Conservation (phyloP, 768 basidiomycete genomes). For the Rubroboletus satanas region DNA sequence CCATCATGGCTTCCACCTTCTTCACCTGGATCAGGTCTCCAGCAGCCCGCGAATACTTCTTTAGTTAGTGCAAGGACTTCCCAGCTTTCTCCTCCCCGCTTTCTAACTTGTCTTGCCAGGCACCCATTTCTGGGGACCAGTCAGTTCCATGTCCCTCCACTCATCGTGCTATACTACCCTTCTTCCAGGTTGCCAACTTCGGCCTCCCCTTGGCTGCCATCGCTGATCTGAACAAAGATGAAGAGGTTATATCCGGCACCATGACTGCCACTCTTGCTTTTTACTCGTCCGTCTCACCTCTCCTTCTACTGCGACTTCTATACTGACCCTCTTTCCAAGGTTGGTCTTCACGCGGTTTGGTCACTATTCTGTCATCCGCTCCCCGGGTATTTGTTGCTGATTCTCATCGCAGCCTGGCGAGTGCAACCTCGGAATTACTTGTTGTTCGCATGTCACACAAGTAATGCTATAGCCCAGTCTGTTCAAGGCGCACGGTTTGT, state of each 20-base stretch:
- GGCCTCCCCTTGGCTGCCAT: conserved; percentile 94
- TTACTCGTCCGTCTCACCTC: conserved; percentile 76
- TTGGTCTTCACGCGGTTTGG: conserved; percentile 96
- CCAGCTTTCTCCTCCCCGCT: background rate
- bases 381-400: background rate
- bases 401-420: conserved; percentile 66
- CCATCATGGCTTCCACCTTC: conserved; percentile 77
- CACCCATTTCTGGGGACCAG: conserved; percentile 98
- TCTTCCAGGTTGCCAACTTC: conserved; percentile 89
- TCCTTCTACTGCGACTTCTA: conserved; percentile 5
- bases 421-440: conserved; percentile 96
- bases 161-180: conserved; percentile 6
- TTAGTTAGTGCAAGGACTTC: conserved; percentile 59
- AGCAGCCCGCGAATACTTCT: conserved; percentile 89
- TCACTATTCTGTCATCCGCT: conserved; percentile 24
- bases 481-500: conserved; percentile 82
- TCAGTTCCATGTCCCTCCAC: conserved; percentile 39
- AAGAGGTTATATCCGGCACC: conserved; percentile 93
- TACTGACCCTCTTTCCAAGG: conserved; percentile 28
- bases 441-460: conserved; percentile 89
- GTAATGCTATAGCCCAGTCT: conserved; percentile 84
- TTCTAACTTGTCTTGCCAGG: conserved; percentile 45
- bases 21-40: conserved; percentile 88
- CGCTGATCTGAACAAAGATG: conserved; percentile 87
- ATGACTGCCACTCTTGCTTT: conserved; percentile 89